Conservation (phyloP, 2,329 filamentous ascomycete genomes). For the Cladophialophora yegresii region DNA sequence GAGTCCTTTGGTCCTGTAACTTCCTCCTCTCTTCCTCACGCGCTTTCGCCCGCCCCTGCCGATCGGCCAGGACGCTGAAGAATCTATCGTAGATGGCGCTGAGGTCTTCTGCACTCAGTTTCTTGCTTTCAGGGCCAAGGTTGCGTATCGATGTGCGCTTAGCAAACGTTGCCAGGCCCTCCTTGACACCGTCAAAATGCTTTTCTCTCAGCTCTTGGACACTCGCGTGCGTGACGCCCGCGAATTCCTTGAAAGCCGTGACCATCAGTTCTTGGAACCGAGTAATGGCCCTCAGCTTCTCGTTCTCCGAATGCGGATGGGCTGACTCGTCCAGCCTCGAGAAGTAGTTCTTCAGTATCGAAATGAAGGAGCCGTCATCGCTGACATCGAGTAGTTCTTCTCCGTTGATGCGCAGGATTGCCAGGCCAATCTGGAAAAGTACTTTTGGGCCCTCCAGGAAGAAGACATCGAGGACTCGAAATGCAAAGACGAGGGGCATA, state of each 20-base stretch:
- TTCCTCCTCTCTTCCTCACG: constrained; percentile 72
- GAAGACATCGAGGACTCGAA: constrained; percentile 94
- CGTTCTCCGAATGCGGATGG: constrained; percentile 91
- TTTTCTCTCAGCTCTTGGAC: constrained; percentile 86
- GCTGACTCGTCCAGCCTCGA: constrained; percentile 90
- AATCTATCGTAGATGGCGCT: constrained; percentile 92
- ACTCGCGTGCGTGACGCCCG: constrained; percentile 88
- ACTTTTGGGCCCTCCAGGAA: constrained; percentile 98
- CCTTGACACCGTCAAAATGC: constrained; percentile 91
- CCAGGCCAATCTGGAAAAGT: constrained; percentile 91
- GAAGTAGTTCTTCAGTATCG: constrained; percentile 93
- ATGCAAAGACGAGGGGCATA: constrained; percentile 97
- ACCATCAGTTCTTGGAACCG: constrained; percentile 98
- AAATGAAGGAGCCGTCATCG: constrained; percentile 96
- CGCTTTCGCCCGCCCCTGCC: constrained; percentile 77
- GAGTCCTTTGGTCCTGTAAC: constrained; percentile 60
- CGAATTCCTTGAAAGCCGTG: constrained; percentile 97
- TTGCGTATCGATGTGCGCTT: constrained; percentile 96
- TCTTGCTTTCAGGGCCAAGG: constrained; percentile 91
- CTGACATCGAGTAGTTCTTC: constrained; percentile 90
- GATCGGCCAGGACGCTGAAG: constrained; percentile 87
- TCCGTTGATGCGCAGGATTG: constrained; percentile 95
- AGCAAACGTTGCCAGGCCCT: constrained; percentile 95
- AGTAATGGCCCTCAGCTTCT: constrained; percentile 90
- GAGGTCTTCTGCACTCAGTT: constrained; percentile 80